A percentile compares a stretch with the other conserved stretches of the same genome.
phyloP scores from a whole-genome alignment of 768 basidiomycete species.

The Tricholomella constricta region DNA sequence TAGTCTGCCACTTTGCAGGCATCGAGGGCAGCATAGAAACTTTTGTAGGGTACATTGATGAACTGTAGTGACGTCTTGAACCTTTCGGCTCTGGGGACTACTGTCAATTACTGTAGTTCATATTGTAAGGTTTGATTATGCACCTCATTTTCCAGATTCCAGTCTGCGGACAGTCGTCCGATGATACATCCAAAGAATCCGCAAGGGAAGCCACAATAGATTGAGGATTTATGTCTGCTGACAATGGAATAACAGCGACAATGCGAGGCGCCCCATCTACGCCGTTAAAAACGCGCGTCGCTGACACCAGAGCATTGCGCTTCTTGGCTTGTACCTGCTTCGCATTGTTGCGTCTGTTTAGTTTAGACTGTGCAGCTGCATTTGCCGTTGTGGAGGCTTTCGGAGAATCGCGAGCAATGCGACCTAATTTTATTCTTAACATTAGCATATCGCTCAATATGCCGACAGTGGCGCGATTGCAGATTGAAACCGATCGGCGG shows the following conservation, averaged over 20 bases:
- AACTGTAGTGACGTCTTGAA: slow-evolving; percentile 94
- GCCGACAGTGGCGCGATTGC: background rate
- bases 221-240: slow-evolving; percentile 58
- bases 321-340: slow-evolving; percentile 82
- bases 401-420: slow-evolving; percentile 53
- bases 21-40: slow-evolving; percentile 78
- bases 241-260: slow-evolving; percentile 85
- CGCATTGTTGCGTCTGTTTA: slow-evolving; percentile 82
- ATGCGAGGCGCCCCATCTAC: slow-evolving; percentile 81
- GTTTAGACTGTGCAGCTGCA: slow-evolving; percentile 65
- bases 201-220: slow-evolving; percentile 59
- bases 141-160: slow-evolving; percentile 74
- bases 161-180: slow-evolving; percentile 50
- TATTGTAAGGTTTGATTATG: background rate
- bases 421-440: slow-evolving; percentile 41
- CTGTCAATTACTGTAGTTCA: background rate
- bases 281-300: slow-evolving; percentile 78
- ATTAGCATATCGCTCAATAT: background rate
- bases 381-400: slow-evolving; percentile 53
- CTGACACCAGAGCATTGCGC: slow-evolving; percentile 63
- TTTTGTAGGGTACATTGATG: slow-evolving; percentile 70
- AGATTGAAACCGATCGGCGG: slow-evolving; percentile 1
- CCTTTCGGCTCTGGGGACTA: slow-evolving; percentile 64
- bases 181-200: slow-evolving; percentile 55
- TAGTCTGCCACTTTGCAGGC: slow-evolving; percentile 90